Percentiles rank a stretch among this genome's conserved stretches.
Evolutionary conservation across 1,284 basidiomycete species (phyloP).

Genomic region (Amylostereum areolatum): DNA sequence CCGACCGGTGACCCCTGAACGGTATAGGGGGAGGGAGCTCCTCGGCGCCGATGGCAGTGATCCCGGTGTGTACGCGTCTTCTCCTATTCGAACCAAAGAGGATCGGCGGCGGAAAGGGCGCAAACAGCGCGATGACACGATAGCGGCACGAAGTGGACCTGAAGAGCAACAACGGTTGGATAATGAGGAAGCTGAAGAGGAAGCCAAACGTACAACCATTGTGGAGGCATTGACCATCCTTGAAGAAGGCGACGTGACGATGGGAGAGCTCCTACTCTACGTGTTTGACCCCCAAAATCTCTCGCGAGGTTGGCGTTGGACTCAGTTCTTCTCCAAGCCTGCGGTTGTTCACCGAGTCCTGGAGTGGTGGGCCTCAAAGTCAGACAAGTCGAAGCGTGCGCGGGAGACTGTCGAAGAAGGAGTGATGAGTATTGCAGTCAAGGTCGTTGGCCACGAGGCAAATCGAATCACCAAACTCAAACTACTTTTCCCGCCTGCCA

Average conservation of each 20-base stretch:
- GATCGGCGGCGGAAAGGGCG: background rate
- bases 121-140: background rate
- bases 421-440: background rate
- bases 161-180: background rate
- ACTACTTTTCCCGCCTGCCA: background rate
- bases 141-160: background rate
- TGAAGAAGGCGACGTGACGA: background rate
- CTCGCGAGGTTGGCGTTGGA: background rate
- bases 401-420: background rate
- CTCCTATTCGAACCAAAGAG: background rate
- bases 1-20: no score
- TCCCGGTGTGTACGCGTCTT: no score
- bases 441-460: background rate
- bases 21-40: no score
- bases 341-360: background rate
- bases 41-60: no score
- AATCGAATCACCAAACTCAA: background rate
- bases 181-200: background rate
- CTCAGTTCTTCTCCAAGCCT: background rate
- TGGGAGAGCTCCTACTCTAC: background rate
- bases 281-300: background rate
- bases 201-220: background rate
- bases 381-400: background rate
- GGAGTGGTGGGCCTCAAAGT: background rate
- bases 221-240: background rate